Evolutionary conservation across 1,284 basidiomycete genomes (phyloP), one percentile per base, ranked within the genome.

Genomic region (Jaminaea rosea): DNA sequence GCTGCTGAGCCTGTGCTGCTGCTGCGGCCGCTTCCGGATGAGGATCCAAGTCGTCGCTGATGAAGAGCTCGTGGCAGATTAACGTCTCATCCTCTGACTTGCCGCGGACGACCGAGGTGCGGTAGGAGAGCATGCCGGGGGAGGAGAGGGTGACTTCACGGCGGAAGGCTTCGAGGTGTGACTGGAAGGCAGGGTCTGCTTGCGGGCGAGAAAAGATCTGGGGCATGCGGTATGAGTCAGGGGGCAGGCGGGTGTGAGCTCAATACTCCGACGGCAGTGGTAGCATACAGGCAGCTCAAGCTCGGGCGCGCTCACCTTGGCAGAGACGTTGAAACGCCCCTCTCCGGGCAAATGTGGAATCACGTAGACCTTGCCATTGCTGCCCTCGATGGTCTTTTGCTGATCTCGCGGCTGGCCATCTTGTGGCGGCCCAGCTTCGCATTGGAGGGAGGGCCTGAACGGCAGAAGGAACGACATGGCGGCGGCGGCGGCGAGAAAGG

Each of bases 121-220:
- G 60, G 61, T 69, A 69, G 9, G 67, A 53, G 47, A 69, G 64
- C 61, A 69, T 59, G 37, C 67, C 67, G 1, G 67, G 65, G 24
- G 63, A 63, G 7, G 65, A 63, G 27, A 59, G 59, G 5, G 62
- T 55, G 21, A 69, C 65, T 27, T 67, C 67, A 28, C 51, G 50
- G 23, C 57, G 62, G 58, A 69, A 69, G 28, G 55, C 62, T 10
- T 60, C 62, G 53, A 69, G 45, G 50, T 69, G 67, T 21, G 52
- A 46, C 39, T 56, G 49, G 56, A 69, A 69, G n/a, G 58, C 49
- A 8, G 64, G 65, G 41, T 63, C 58, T 32, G 65, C 62, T 52
- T 65, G 53, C 23, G 59, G 63, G 19, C 65, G 60, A 39, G 66
- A 58, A 48, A 59, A 67, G 52, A 69, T 57, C 47, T 58, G 50